These are phyloP conservation scores for Trichophyton equinum DNA, from an alignment of 2,329 filamentous ascomycete species.

Conservation along the genomic window DNA sequence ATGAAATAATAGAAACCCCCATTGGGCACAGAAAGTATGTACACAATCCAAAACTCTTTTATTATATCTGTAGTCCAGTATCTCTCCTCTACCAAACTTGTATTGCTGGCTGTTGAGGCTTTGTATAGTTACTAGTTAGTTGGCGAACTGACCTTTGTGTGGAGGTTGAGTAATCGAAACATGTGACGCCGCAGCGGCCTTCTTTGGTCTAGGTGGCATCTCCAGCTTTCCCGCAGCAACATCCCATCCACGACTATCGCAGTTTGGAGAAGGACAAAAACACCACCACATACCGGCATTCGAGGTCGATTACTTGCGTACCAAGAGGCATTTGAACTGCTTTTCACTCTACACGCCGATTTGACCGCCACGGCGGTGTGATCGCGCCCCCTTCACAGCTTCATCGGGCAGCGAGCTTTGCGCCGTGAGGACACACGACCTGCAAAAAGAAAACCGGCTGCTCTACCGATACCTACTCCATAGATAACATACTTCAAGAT, in stretches of 20 bases:
- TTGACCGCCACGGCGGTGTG: neutral
- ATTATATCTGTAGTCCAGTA: neutral
- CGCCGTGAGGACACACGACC: neutral
- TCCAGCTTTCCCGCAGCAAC: neutral
- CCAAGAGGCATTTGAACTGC: neutral
- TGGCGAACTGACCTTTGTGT: neutral
- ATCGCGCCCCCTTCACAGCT: neutral
- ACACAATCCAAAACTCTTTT: neutral
- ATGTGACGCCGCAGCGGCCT: neutral
- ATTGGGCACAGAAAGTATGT: neutral
- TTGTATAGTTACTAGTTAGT: neutral
- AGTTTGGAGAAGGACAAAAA: neutral
- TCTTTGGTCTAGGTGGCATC: neutral
- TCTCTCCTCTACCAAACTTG: neutral
- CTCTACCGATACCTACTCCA: neutral
- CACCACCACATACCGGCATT: neutral
- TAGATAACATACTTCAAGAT: slow-evolving; percentile 22
- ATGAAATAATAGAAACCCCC: neutral
- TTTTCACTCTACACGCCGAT: neutral
- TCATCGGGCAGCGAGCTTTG: neutral
- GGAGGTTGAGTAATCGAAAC: neutral
- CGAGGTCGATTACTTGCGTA: neutral
- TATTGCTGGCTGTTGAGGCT: neutral
- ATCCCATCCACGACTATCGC: neutral
- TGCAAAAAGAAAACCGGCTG: neutral